Conservation (phyloP, 495 filamentous ascomycete species). For the Xylaria flabelliformis region DNA sequence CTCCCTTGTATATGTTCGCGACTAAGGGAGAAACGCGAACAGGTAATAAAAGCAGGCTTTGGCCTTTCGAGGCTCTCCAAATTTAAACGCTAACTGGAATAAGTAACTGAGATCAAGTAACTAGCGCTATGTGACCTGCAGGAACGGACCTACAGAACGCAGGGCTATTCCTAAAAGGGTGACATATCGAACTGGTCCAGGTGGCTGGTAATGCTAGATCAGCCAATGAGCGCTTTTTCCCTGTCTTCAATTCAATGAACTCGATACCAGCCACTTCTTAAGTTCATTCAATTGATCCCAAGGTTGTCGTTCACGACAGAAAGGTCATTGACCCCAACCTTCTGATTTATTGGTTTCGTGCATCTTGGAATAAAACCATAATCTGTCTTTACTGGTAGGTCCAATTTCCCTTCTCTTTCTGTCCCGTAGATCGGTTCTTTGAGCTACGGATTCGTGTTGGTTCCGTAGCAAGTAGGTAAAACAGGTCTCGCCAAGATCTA, state of each 20-base stretch:
- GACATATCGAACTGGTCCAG: neutral
- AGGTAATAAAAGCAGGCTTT: too few species aligned
- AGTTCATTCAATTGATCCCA: neutral
- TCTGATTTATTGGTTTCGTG: slow-evolving; percentile 36
- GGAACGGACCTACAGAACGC: slow-evolving; percentile 25
- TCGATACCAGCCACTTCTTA: neutral
- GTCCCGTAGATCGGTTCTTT: slow-evolving; percentile 31
- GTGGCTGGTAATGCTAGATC: slow-evolving; percentile 14
- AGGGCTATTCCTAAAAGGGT: neutral
- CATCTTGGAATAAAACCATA: slow-evolving; percentile 34
- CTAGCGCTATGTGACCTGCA: slow-evolving; percentile 29
- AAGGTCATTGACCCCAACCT: slow-evolving; percentile 35
- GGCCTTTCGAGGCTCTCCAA: neutral
- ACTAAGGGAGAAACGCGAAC: too few species aligned
- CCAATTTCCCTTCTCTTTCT: slow-evolving; percentile 13
- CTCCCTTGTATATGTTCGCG: too few species aligned
- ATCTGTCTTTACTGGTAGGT: slow-evolving; percentile 25
- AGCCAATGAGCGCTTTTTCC: slow-evolving; percentile 9
- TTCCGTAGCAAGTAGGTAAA: slow-evolving; percentile 23
- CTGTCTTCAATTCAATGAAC: neutral
- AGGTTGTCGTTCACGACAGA: neutral
- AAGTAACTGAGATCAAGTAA: neutral
- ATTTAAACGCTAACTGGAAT: neutral
- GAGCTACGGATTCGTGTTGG: slow-evolving; percentile 19
- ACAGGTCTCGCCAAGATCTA: slow-evolving; percentile 31